Percentiles rank a stretch among this genome's conserved stretches.
Conservation (phyloP, 352 stramenopile species). For the Phytopythium aichiense region DNA sequence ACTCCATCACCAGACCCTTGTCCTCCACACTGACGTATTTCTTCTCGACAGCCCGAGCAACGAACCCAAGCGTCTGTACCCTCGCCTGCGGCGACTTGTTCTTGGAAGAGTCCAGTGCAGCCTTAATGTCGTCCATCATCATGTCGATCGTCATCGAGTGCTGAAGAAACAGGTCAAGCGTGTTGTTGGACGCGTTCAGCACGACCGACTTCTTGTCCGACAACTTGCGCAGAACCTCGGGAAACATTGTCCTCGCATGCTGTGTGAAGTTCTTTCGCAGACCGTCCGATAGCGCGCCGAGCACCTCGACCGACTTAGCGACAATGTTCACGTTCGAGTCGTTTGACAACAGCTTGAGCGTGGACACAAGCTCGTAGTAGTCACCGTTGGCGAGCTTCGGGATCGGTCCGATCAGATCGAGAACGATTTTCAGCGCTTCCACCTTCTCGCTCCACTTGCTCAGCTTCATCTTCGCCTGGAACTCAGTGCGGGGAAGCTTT, state of each 20-base stretch:
- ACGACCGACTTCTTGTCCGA: constrained; percentile 88
- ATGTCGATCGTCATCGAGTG: constrained; percentile 82
- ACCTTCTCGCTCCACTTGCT: constrained; percentile 89
- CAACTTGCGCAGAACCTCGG: constrained; percentile 76
- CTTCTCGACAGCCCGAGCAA: constrained; percentile 70
- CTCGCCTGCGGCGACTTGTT: constrained; percentile 81
- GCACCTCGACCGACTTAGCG: constrained; percentile 80
- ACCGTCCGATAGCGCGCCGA: constrained; percentile 72
- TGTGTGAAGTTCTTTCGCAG: constrained; percentile 80
- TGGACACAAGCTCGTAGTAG: constrained; percentile 85
- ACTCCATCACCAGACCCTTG: constrained; percentile 56
- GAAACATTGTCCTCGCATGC: constrained; percentile 70
- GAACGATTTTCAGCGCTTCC: constrained; percentile 79
- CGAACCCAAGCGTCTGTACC: constrained; percentile 69
- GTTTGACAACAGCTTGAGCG: constrained; percentile 71
- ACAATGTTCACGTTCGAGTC: constrained; percentile 89
- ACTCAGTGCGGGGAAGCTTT: constrained; percentile 77
- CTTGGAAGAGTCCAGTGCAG: constrained; percentile 61
- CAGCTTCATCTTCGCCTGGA: constrained; percentile 64
- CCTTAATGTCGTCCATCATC: constrained; percentile 85
- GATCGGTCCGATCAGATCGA: constrained; percentile 75
- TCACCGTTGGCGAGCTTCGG: constrained; percentile 85
- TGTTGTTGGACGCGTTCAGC: constrained; percentile 78
- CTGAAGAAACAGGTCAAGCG: constrained; percentile 75
- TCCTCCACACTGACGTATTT: constrained; percentile 58